phyloP scores from a whole-genome alignment of 208 protist species.

The Porcisia deanei region DNA sequence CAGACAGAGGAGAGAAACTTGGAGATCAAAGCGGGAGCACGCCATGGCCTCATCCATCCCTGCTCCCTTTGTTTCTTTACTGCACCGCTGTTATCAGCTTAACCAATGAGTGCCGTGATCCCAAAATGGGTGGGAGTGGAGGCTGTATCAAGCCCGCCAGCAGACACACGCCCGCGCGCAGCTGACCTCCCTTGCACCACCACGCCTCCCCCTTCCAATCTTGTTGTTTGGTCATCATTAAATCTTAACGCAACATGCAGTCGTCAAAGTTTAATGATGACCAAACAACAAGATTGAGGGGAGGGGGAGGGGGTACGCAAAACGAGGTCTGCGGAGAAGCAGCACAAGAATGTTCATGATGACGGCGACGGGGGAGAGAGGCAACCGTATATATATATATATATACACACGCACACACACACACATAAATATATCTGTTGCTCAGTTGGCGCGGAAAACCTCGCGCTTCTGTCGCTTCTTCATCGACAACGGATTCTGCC shows the following conservation, averaged over 20 bases:
- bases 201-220: not conserved
- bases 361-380: too few species aligned
- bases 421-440: not conserved
- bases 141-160: not conserved
- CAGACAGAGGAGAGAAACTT: too few species aligned
- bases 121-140: not conserved
- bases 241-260: too few species aligned
- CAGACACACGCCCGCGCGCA: not conserved
- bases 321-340: not conserved
- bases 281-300: not conserved
- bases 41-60: not conserved
- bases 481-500: constrained; percentile 80
- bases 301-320: not conserved
- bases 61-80: not conserved
- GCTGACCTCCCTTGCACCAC: not conserved
- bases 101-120: not conserved
- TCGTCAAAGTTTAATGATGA: not conserved
- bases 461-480: constrained; percentile 79
- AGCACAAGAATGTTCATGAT: too few species aligned
- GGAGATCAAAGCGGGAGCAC: not conserved
- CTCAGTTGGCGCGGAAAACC: constrained; percentile 53
- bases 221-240: not conserved
- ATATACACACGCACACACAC: too few species aligned
- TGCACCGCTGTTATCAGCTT: not conserved
- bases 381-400: too few species aligned